Evolutionary conservation across 1,139 yeast species (phyloP).

Genomic region (Eremothecium gossypii): DNA sequence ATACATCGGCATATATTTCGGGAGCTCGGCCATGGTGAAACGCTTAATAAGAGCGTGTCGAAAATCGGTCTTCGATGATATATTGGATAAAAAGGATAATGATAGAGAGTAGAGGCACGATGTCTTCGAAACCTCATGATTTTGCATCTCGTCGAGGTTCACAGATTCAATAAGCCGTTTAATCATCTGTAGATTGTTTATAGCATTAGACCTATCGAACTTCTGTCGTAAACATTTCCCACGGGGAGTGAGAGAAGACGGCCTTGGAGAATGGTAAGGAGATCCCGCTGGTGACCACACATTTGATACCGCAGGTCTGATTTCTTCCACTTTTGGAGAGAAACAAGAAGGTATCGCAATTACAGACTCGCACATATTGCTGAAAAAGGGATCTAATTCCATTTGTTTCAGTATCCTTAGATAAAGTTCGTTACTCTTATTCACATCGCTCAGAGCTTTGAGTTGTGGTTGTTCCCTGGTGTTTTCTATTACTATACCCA

Average conservation of each 20-base stretch:
- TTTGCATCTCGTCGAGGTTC: slow-evolving; percentile 11
- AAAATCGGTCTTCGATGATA: slow-evolving; percentile 6
- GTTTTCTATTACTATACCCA: slow-evolving; percentile 20
- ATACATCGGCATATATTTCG: slow-evolving; percentile 17
- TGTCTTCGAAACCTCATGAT: slow-evolving; percentile 14
- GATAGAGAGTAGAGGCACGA: slow-evolving; percentile 19
- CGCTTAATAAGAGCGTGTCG: slow-evolving; percentile 7
- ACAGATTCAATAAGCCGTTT: slow-evolving; percentile 12
- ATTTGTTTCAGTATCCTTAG: slow-evolving; percentile 23
- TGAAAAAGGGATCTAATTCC: slow-evolving; percentile 37
- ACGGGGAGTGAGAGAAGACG: slow-evolving; percentile 27
- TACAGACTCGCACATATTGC: slow-evolving; percentile 41
- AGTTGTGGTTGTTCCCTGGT: slow-evolving; percentile 14
- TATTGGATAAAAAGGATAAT: slow-evolving; percentile 16
- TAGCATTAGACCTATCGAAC: slow-evolving; percentile 20
- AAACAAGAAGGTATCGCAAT: slow-evolving; percentile 36
- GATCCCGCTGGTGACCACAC: slow-evolving; percentile 2
- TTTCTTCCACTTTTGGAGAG: neutral
- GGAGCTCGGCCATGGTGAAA: slow-evolving; percentile 15
- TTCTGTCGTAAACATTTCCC: slow-evolving; percentile 19
- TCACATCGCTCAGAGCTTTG: slow-evolving; percentile 21
- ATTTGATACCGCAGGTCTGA: slow-evolving; percentile 3
- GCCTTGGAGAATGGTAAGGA: slow-evolving; percentile 18
- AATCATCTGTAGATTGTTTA: slow-evolving; percentile 14
- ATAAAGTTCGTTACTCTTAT: slow-evolving; percentile 24